A percentile compares a stretch with the other conserved stretches of the same genome.
These are phyloP conservation scores for Entonaema liquescens DNA, from an alignment of 495 filamentous ascomycete genomes.

Conservation along the genomic window DNA sequence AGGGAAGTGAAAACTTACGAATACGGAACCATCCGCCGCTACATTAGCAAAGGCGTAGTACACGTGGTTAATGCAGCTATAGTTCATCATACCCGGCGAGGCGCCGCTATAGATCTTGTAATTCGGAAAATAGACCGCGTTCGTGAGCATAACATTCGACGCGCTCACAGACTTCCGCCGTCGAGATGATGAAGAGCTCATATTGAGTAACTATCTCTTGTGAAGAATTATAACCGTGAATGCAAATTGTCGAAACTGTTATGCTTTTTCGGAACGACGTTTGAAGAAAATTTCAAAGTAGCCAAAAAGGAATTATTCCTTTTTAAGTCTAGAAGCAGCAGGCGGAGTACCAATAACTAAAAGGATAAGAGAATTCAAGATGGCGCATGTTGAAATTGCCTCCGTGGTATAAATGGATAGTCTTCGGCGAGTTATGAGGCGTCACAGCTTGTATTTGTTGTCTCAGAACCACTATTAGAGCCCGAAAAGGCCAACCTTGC, in stretches of 20 bases:
- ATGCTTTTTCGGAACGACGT: slow-evolving; percentile 7
- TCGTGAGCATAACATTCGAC: slow-evolving; percentile 65
- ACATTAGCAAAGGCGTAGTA: slow-evolving; percentile 94
- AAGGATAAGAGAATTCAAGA: slow-evolving; percentile 15
- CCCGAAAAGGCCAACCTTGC: slow-evolving; percentile 34
- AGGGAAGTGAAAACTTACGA: slow-evolving; percentile 63
- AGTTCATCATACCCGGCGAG: slow-evolving; percentile 78
- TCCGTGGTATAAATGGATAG: slow-evolving; percentile 22
- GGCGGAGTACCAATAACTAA: slow-evolving; percentile 24
- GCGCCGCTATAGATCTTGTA: slow-evolving; percentile 80
- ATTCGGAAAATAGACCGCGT: slow-evolving; percentile 93
- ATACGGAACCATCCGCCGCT: slow-evolving; percentile 79
- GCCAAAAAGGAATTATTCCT: not conserved
- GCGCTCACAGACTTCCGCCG: slow-evolving; percentile 50
- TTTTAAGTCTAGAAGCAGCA: slow-evolving; percentile 27
- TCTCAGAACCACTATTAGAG: slow-evolving; percentile 39
- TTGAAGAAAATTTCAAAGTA: not conserved
- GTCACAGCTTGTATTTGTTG: slow-evolving; percentile 29
- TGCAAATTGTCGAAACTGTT: slow-evolving; percentile 8
- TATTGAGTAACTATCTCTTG: slow-evolving; percentile 5
- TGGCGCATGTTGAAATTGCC: slow-evolving; percentile 36
- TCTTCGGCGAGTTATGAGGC: slow-evolving; percentile 22
- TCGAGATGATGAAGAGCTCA: slow-evolving; percentile 51
- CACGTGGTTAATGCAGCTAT: slow-evolving; percentile 71
- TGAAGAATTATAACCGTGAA: not conserved